These are phyloP conservation scores for Talaromyces verruculosus DNA, from an alignment of 2,329 filamentous ascomycete species.

Conservation along the genomic window DNA sequence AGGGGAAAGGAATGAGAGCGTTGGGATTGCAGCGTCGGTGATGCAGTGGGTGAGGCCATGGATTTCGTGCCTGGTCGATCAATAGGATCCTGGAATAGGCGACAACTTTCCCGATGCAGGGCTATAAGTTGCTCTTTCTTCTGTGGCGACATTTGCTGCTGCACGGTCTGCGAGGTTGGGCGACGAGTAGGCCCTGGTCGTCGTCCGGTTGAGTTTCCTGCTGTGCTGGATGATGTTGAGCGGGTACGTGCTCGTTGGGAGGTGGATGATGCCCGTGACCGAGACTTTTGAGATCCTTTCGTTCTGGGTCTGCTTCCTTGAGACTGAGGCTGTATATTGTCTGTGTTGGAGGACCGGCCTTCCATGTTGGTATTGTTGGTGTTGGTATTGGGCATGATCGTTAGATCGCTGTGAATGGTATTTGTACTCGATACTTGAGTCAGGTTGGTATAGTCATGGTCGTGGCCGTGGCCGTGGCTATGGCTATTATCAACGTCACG, in stretches of 20 bases:
- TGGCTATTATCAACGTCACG: background rate
- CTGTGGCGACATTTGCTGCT: conserved; percentile 26
- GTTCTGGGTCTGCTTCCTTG: background rate
- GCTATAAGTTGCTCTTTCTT: conserved; percentile 39
- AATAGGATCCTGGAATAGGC: conserved; percentile 35
- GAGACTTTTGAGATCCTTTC: conserved; percentile 26
- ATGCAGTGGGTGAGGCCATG: conserved; percentile 10
- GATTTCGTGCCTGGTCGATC: background rate
- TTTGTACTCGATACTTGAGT: conserved; percentile 10
- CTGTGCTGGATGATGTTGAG: conserved; percentile 37
- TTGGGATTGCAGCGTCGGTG: conserved; percentile 13
- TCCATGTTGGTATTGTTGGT: background rate
- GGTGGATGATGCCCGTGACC: conserved; percentile 35
- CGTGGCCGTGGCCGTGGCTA: background rate
- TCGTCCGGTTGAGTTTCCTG: conserved; percentile 24
- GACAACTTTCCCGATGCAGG: conserved; percentile 43
- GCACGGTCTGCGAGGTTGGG: conserved; percentile 17
- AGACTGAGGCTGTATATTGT: background rate
- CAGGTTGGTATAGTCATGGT: background rate
- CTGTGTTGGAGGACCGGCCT: background rate
- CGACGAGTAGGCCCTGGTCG: conserved; percentile 15
- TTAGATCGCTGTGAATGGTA: background rate
- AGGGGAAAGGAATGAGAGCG: conserved; percentile 15
- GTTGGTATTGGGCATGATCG: background rate
- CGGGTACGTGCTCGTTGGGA: conserved; percentile 31